phyloP scores from a whole-genome alignment of 306 rosid genomes.

The Quercus wislizeni region DNA sequence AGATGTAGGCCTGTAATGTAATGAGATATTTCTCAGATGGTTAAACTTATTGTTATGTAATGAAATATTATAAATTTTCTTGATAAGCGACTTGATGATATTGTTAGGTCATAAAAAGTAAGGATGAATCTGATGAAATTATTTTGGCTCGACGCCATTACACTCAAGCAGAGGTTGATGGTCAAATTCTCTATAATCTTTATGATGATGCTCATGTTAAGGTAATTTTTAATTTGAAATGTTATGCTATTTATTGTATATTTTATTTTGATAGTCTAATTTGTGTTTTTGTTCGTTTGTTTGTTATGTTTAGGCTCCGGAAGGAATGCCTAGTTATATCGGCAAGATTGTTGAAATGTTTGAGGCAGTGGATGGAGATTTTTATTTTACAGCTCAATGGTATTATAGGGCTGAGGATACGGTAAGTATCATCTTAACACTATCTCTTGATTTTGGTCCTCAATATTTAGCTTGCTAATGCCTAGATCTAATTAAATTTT shows the following conservation, averaged over 20 bases:
- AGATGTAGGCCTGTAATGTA: too few relatives aligned
- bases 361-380: conserved; percentile 47
- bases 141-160: conserved; percentile 49
- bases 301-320: conserved; percentile 48
- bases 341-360: conserved; percentile 75
- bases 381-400: conserved; percentile 75
- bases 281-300: background rate
- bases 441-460: background rate
- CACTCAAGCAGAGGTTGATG: conserved; percentile 53
- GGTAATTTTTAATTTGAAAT: conserved; percentile 32
- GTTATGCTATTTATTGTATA: background rate
- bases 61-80: too few relatives aligned
- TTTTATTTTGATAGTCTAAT: background rate
- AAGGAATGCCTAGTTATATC: conserved; percentile 36
- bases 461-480: background rate
- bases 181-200: conserved; percentile 31
- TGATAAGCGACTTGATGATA: too few relatives aligned
- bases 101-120: background rate
- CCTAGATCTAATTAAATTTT: background rate
- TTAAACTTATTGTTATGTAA: too few relatives aligned
- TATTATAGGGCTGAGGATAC: conserved; percentile 75
- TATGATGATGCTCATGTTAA: conserved; percentile 69
- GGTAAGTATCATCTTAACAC: conserved; percentile 33
- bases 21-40: too few relatives aligned
- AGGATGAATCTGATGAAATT: conserved; percentile 33